Evolutionary conservation across 1,139 yeast genomes (phyloP).

Genomic region (Protomyces lactucae-debilis): DNA sequence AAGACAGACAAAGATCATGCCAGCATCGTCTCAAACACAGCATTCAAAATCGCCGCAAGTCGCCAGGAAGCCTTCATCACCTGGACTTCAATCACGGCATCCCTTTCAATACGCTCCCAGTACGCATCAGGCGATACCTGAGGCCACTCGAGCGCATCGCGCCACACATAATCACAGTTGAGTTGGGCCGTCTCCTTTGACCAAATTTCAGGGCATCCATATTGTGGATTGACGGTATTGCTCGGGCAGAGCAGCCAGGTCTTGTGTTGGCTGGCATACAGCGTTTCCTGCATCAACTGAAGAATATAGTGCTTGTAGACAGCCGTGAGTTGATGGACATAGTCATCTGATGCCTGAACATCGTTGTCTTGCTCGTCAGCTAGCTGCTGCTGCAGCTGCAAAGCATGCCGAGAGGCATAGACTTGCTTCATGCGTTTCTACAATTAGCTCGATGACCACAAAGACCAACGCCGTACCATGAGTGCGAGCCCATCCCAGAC

Average conservation of each 20-base stretch:
- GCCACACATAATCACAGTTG: constrained; percentile 22
- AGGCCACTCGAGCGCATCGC: not conserved
- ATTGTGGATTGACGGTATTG: not conserved
- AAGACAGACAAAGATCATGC: not conserved
- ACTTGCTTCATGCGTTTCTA: constrained; percentile 1
- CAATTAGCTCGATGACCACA: not conserved
- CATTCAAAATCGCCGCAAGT: constrained; percentile 21
- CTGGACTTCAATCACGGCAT: constrained; percentile 9
- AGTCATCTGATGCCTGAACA: not conserved
- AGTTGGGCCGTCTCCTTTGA: constrained; percentile 1
- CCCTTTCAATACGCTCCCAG: constrained; percentile 16
- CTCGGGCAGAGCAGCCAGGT: constrained; percentile 11
- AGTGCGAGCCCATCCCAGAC: constrained; percentile 23
- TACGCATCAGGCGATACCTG: not conserved
- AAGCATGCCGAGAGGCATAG: not conserved
- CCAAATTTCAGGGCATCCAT: constrained; percentile 25
- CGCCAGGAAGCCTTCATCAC: constrained; percentile 23
- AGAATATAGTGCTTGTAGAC: constrained; percentile 7
- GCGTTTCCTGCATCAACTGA: not conserved
- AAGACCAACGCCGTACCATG: not conserved
- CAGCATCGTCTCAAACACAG: constrained; percentile 1
- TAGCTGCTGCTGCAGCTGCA: not conserved
- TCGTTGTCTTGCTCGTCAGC: not conserved
- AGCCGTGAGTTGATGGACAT: constrained; percentile 1
- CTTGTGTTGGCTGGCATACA: not conserved